Base-by-base conservation (phyloP, 2,329 filamentous ascomycete species). In the Fusarium falciforme region DNA sequence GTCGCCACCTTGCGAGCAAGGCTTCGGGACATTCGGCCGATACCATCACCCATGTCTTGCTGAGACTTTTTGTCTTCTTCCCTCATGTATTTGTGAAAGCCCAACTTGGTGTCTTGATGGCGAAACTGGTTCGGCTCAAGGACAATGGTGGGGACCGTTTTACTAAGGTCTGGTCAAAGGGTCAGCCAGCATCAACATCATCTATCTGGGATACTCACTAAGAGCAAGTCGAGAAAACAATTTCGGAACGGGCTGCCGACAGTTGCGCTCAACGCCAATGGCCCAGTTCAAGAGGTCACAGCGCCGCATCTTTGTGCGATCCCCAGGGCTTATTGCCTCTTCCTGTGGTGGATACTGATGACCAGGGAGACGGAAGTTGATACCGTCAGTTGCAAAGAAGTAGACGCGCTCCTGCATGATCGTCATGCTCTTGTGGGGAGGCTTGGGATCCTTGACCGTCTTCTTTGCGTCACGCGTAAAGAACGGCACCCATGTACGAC, bases 31-130 rank as follows among this genome's bases (percentile, higher is more conserved):
- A 95, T 92, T 4, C 83, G 83, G 0, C 87, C 89, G 52, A 93
- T 92, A 0, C 93, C 91, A 64, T 93, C 90, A 54, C 91, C 92
- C 90, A 93, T 92, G 1, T 88, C 85, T 9, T 85, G 82, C 0
- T 77, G 69, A 5, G 35, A 12, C 7, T 1, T 73, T 5, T 6
- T 70, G 5, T 9, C 72, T 0, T 93, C 90, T 64, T 91, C 89
- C 65, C 90, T 92, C 90, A 93, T 92, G 1, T 87, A 84, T n/a
- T 85, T 82, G 0, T 66, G 64, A 16, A 61, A 59, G 10, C 73
- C 73, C 0, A 75, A 4, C 64, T 40, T 68, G 0, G 40, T 59
- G 1, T 69, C 63, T 4, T 64, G 76, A 35, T 74, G 71, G 9
- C 61, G 52, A 36, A 92, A 89, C 65, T 91, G 86, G 1, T 80